Conservation (phyloP, 2,329 filamentous ascomycete genomes). For the Pseudogymnoascus sp. region DNA sequence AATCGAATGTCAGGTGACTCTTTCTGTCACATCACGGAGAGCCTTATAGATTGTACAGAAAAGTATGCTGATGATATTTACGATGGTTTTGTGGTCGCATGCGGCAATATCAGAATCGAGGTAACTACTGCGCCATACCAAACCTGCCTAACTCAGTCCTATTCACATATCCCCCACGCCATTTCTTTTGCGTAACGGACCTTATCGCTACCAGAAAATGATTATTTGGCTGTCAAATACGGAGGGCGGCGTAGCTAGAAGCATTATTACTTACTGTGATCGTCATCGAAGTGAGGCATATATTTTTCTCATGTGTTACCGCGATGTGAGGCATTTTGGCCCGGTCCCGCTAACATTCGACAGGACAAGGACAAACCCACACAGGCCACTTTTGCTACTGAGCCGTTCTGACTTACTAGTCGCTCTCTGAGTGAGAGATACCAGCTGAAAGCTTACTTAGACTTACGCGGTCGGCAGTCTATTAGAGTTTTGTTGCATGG, state of each 20-base stretch:
- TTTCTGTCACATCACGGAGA: not conserved
- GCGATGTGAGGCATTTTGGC: not conserved
- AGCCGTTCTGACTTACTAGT: not conserved
- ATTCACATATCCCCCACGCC: not conserved
- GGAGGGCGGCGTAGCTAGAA: not conserved
- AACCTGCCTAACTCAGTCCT: not conserved
- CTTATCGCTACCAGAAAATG: not conserved
- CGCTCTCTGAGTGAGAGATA: not conserved
- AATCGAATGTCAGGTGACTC: not conserved
- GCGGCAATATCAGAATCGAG: too few species aligned
- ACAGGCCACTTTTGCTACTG: not conserved
- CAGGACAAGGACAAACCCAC: not conserved
- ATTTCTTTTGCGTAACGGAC: not conserved
- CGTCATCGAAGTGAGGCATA: constrained; percentile 11
- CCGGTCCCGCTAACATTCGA: not conserved
- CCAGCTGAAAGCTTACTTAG: not conserved
- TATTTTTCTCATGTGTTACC: not conserved
- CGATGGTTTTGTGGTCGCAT: too few species aligned
- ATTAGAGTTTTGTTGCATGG: not conserved
- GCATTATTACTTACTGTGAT: not conserved
- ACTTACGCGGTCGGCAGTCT: not conserved
- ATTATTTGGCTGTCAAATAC: not conserved
- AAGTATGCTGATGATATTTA: too few species aligned
- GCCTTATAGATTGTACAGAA: too few species aligned
- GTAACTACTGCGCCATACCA: not conserved